Evolutionary conservation across 1,284 basidiomycete genomes (phyloP).

Genomic region (Sparassis latifolia): DNA sequence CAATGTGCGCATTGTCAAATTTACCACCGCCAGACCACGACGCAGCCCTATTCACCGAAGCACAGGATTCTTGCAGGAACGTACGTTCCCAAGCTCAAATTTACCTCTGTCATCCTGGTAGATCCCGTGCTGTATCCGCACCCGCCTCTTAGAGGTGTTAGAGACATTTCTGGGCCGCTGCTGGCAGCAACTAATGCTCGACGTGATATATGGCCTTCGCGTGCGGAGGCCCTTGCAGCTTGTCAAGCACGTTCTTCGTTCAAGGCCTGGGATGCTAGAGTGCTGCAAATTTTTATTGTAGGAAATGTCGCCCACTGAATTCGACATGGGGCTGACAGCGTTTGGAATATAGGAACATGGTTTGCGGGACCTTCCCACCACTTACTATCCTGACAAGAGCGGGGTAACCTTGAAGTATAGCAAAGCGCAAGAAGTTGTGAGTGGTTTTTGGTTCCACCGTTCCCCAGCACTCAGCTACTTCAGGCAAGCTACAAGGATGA

Average conservation of each 20-base stretch:
- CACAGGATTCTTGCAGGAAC: conserved; percentile 33
- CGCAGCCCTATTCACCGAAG: not conserved
- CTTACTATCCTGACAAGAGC: conserved; percentile 36
- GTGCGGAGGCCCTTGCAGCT: conserved; percentile 36
- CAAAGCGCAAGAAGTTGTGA: conserved; percentile 35
- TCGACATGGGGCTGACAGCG: not conserved
- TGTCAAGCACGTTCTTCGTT: conserved; percentile 33
- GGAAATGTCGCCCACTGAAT: conserved; percentile 10
- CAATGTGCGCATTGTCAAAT: conserved; percentile 21
- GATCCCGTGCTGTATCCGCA: conserved; percentile 37
- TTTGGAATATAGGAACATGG: conserved; percentile 33
- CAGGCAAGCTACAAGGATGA: too few relatives aligned
- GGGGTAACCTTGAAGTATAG: conserved; percentile 48
- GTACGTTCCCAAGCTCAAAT: conserved; percentile 32
- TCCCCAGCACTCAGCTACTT: conserved; percentile 21
- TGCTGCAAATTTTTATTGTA: conserved; percentile 38
- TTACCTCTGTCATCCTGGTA: conserved; percentile 33
- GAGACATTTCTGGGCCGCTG: conserved; percentile 19
- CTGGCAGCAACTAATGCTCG: conserved; percentile 29
- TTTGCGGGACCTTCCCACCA: conserved; percentile 37
- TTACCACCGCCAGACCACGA: not conserved
- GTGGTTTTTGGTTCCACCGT: not conserved
- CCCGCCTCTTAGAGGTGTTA: conserved; percentile 7
- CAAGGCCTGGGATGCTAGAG: conserved; percentile 45
- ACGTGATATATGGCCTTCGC: conserved; percentile 43